These are phyloP conservation scores for Agaricus blazei DNA, from an alignment of 768 basidiomycete genomes.

Conservation along the genomic window DNA sequence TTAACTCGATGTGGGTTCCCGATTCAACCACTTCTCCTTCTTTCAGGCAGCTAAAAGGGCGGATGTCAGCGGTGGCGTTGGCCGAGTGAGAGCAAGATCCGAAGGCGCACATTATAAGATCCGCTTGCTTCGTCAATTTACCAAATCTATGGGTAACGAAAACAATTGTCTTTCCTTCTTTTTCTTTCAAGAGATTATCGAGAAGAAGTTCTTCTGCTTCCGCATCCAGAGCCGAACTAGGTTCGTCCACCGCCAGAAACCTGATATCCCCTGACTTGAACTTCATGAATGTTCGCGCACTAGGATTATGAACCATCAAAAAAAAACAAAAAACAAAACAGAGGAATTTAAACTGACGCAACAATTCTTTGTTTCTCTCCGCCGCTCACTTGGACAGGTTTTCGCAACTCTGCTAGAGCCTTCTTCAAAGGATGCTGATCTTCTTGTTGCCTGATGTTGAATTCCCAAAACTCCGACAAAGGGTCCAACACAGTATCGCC, in stretches of 20 bases:
- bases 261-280: conserved; percentile 33
- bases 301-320: conserved; percentile 9
- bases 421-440: conserved; percentile 20
- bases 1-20: conserved; percentile 37
- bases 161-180: conserved; percentile 48
- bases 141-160: conserved; percentile 55
- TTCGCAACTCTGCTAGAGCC: conserved; percentile 19
- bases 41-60: conserved; percentile 35
- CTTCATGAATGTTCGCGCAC: conserved; percentile 44
- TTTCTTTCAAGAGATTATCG: conserved; percentile 27
- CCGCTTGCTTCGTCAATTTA: conserved; percentile 42
- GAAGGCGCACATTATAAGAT: conserved; percentile 44
- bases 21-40: conserved; percentile 33
- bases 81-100: not conserved
- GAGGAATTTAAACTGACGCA: conserved; percentile 30
- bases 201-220: conserved; percentile 47
- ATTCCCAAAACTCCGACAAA: conserved; percentile 14
- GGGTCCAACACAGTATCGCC: conserved; percentile 36
- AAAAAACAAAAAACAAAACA: not conserved
- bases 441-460: conserved; percentile 27
- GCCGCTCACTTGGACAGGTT: conserved; percentile 29
- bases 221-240: conserved; percentile 53
- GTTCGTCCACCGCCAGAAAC: conserved; percentile 54
- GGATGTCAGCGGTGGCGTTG: not conserved
- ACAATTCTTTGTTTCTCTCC: conserved; percentile 47